Evolutionary conservation across 2,329 filamentous ascomycete genomes (phyloP), one percentile per base, ranked within the genome.

Genomic region (Arthrobotrys iridis): DNA sequence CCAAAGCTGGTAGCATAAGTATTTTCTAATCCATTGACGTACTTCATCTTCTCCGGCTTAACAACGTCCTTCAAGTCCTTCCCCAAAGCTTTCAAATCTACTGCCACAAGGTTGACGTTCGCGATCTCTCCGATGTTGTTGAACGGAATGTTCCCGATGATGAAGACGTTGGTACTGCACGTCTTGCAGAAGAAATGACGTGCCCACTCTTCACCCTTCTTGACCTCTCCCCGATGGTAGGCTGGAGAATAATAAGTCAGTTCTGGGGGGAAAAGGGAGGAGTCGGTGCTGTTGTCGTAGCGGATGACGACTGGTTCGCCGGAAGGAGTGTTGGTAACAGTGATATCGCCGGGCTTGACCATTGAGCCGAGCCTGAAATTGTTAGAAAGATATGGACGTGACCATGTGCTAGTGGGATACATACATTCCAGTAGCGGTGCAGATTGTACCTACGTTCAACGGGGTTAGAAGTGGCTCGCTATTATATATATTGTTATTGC

Each of bases 151-250:
- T 67, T 55, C 3, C 57, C 63, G n/a, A 75, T 40, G 71, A 68
- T 64, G 55, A 75, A 68, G 4, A 75, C 46, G 15, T 50, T 63
- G 46, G 33, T 58, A 22, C 71, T 64, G 71, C 71, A 68, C 13
- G 43, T 50, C 18, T 62, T 67, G 41, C 63, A 75, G 58, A 75
- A 75, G 55, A 48, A 64, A 30, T 75, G 58, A n/a, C 71, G 71
- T 33, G 22, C 48, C 28, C 35, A 57, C 41, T 75, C 71, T 28
- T 41, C 13, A 15, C 57, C 71, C 20, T 30, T 57, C 33, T 46
- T 26, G 40, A 20, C 20, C 6, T 68, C 22, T 0, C 55, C 55
- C 33, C 57, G 71, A 46, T 68, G 57, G 20, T 46, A 62, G 6
- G 63, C 24, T n/a, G 71, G 71, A 7, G 60, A 68, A 26, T 68